A percentile compares a stretch with the other conserved stretches of the same genome.
Evolutionary conservation across 345 rosid genomes (phyloP).

Genomic region (Iberis pinnata): DNA sequence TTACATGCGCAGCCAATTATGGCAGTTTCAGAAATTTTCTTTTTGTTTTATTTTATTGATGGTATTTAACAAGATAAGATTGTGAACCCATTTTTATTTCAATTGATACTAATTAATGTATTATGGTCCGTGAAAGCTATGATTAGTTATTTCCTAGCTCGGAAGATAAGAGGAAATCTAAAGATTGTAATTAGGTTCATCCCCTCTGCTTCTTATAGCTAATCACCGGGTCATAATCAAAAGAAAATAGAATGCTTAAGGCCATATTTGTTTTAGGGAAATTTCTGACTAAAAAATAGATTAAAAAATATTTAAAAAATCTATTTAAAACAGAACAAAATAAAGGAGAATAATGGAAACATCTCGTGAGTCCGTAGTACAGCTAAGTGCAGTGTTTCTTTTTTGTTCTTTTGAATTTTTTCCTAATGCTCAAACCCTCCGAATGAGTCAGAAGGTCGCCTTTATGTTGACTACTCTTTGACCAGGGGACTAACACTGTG

Average conservation of each 20-base stretch:
- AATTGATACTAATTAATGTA: background rate
- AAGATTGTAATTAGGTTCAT: slow-evolving; percentile 14
- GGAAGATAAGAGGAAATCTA: slow-evolving; percentile 12
- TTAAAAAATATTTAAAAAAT: background rate
- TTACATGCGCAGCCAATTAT: too few relatives aligned
- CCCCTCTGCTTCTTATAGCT: slow-evolving; percentile 24
- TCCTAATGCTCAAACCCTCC: background rate
- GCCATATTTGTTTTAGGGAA: background rate
- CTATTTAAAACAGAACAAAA: background rate
- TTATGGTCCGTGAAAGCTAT: slow-evolving; percentile 28
- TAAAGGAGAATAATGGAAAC: slow-evolving; percentile 9
- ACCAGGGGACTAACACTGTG: background rate
- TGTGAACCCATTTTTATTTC: too few relatives aligned
- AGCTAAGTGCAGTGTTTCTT: slow-evolving; percentile 2
- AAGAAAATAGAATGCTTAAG: slow-evolving; percentile 9
- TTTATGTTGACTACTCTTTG: slow-evolving; percentile 1
- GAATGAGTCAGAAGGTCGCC: background rate
- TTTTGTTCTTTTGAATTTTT: background rate
- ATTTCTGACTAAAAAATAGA: background rate
- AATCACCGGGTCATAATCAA: slow-evolving; percentile 12
- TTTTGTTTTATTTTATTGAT: too few relatives aligned
- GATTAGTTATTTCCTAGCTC: slow-evolving; percentile 1
- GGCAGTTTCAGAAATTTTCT: too few relatives aligned
- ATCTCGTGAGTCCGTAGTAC: slow-evolving; percentile 18
- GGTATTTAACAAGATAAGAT: too few relatives aligned